A percentile compares a stretch with the other conserved stretches of the same genome.
phyloP scores from a whole-genome alignment of 2,329 filamentous ascomycete genomes.

The Epichloe aotearoae region DNA sequence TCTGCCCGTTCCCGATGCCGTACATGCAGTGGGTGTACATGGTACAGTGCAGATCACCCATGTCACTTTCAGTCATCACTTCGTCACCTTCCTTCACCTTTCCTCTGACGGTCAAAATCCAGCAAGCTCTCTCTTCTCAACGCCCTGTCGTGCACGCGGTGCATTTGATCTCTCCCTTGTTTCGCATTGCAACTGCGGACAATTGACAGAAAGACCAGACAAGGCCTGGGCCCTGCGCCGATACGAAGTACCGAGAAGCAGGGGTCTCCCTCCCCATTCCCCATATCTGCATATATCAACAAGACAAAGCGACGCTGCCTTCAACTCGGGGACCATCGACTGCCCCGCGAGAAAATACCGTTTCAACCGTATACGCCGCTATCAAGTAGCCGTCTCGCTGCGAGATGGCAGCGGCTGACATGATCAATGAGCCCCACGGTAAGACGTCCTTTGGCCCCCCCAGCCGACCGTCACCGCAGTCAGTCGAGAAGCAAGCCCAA shows the following conservation, averaged over 20 bases:
- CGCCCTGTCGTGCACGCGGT: too few species aligned
- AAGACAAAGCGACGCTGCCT: neutral
- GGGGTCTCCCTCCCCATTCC: neutral
- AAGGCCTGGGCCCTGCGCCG: neutral
- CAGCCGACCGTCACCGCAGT: too few species aligned
- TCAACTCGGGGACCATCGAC: neutral
- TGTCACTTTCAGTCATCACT: neutral
- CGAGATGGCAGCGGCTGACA: slow-evolving; percentile 5
- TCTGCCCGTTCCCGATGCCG: too few species aligned
- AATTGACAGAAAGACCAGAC: neutral
- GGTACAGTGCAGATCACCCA: neutral
- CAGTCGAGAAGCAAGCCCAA: slow-evolving; percentile 16
- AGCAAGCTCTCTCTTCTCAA: neutral
- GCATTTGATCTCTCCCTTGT: too few species aligned
- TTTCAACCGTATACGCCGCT: neutral
- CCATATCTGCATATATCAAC: neutral
- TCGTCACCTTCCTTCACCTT: slow-evolving; percentile 1
- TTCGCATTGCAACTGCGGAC: neutral
- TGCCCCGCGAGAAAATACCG: neutral
- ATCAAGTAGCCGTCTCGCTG: neutral
- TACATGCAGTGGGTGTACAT: neutral
- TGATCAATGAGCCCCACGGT: slow-evolving; percentile 5
- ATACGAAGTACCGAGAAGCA: neutral
- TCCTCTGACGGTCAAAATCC: neutral
- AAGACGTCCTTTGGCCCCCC: neutral